Evolutionary conservation across 2,329 filamentous ascomycete genomes (phyloP), one percentile per base, ranked within the genome.

Genomic region (Elsinoe ampelina): DNA sequence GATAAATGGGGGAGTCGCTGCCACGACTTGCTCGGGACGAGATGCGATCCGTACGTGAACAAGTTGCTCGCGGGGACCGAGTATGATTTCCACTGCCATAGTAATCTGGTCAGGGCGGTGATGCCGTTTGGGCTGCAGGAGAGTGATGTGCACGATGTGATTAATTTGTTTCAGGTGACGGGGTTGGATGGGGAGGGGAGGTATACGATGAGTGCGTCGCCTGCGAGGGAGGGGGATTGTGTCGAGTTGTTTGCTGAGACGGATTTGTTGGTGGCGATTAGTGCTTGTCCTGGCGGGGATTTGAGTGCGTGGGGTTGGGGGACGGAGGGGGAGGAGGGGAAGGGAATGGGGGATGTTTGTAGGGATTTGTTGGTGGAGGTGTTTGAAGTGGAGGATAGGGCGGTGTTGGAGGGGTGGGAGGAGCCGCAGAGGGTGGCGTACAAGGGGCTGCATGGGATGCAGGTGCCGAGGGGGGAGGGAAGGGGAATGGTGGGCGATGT

Each of bases 161-260:
- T 95, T 55, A 95, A 95, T 65, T 76, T 95, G 2, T 93, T 95
- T 67, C 89, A 95, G 68, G 87, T 91, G 5, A 93, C 89, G 0
- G 87, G 88, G 0, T 67, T 93, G 47, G 85, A 93, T 64, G 75
- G 80, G 55, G 65, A 84, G 59, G 87, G 86, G 0, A 79, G 82
- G 54, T 92, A 91, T 62, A 91, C 88, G 59, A 95, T 95, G 78
- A 82, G 77, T 58, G 77, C 81, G 0, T 80, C 77, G 58, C 81
- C 81, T 0, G 81, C 81, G 0, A 67, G 72, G 55, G 62, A 69
- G 5, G 79, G 76, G 0, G 81, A 84, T 58, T 82, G 78, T 57
- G 80, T 92, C 57, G 86, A 89, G 69, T 90, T 93, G 66, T 81
- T 93, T 59, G 87, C 88, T 0, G 89, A 93, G 73, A 81, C 87